Percentiles rank a stretch among this genome's conserved stretches.
Conservation (phyloP, 176 grass and related monocot genomes). For the Bolboschoenus planiculmis region DNA sequence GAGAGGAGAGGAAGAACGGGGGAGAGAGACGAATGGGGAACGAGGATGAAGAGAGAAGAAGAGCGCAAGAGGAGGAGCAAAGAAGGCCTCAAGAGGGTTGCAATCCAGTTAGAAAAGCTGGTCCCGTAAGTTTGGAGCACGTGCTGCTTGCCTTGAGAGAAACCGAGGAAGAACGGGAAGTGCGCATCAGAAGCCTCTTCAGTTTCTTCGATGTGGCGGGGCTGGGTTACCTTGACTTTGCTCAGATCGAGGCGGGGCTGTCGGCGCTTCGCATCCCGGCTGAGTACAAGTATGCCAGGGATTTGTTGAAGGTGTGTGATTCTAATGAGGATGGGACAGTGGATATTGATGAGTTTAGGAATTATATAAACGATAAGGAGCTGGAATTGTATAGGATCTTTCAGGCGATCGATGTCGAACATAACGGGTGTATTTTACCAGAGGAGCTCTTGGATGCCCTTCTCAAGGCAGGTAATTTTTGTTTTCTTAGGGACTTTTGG, state of each 20-base stretch:
- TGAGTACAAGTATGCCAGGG: conserved; percentile 52
- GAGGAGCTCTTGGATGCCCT: conserved; percentile 87
- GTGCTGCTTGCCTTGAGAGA: conserved; percentile 68
- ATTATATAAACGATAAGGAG: conserved; percentile 85
- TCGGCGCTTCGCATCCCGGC: conserved; percentile 39
- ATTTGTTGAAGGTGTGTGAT: conserved; percentile 66
- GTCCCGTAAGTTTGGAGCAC: conserved; percentile 56
- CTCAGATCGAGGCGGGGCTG: conserved; percentile 60
- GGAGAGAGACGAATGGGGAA: background rate
- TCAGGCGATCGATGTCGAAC: conserved; percentile 91
- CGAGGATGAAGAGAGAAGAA: background rate
- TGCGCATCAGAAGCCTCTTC: conserved; percentile 66
- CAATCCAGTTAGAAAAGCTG: conserved; percentile 33
- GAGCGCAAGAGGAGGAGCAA: background rate
- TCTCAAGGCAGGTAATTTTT: conserved; percentile 68
- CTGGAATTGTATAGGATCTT: conserved; percentile 84
- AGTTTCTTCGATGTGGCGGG: conserved; percentile 67
- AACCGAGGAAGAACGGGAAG: conserved; percentile 64
- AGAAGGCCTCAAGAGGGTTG: conserved; percentile 23
- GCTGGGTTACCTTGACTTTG: conserved; percentile 50
- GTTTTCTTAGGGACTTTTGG: background rate
- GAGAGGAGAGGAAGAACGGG: background rate
- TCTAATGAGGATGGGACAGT: conserved; percentile 59
- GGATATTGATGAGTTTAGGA: conserved; percentile 64
- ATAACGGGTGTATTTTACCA: conserved; percentile 79